Conservation (phyloP, 129 eudicot species). For the Dittrichia graveolens region DNA sequence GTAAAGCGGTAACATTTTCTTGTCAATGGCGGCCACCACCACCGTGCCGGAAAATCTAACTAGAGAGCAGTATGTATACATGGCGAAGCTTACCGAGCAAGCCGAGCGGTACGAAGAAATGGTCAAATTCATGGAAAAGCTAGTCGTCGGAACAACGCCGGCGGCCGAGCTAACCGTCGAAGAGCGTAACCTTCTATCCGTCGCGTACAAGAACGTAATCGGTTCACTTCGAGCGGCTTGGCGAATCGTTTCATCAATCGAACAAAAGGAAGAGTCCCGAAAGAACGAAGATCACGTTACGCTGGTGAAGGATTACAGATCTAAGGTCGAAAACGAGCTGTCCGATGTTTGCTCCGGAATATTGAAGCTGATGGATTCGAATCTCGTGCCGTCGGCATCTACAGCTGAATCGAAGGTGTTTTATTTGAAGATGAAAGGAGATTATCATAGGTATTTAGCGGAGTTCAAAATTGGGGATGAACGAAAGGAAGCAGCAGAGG, state of each 20-base stretch:
- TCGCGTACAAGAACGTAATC: constrained; percentile 76
- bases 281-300: constrained; percentile 71
- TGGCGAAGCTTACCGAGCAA: constrained; percentile 70
- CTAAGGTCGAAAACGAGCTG: constrained; percentile 58
- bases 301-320: constrained; percentile 63
- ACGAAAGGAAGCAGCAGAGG: constrained; percentile 65
- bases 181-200: constrained; percentile 71
- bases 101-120: constrained; percentile 79
- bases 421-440: constrained; percentile 87
- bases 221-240: constrained; percentile 90
- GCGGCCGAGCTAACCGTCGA: constrained; percentile 66
- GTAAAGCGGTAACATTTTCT: constrained; percentile 4
- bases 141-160: constrained; percentile 47
- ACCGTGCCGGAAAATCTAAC: constrained; percentile 47
- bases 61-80: constrained; percentile 62
- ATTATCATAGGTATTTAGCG: constrained; percentile 67
- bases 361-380: constrained; percentile 49
- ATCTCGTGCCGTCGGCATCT: constrained; percentile 54
- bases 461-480: constrained; percentile 63
- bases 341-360: constrained; percentile 53
- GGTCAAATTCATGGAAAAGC: constrained; percentile 65
- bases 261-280: constrained; percentile 71
- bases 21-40: constrained; percentile 32
- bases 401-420: constrained; percentile 66
- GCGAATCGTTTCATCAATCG: constrained; percentile 72